Evolutionary conservation across 768 basidiomycete species (phyloP), one percentile per base, ranked within the genome.

Genomic region (Suillus americanus): DNA sequence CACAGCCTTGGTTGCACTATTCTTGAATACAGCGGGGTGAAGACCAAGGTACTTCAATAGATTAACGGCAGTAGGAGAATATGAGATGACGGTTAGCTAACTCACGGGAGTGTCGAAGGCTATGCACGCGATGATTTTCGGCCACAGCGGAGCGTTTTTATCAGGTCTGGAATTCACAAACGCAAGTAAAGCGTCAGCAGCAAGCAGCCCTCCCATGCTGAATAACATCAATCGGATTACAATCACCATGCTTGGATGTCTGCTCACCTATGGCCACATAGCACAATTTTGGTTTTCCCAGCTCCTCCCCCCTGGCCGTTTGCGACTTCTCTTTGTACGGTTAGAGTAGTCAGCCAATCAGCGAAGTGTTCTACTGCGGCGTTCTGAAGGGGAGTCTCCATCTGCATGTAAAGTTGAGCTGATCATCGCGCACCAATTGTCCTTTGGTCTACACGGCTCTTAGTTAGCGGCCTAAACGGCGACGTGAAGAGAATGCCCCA

Each of bases 201-300:
- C 90, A 3, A 98, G 82, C 25, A 97, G 78, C 3, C 95, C 95
- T 25, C 95, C 95, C 95, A 97, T 97, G 72, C 95, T 96, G 69
- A 18, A 51, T 50, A 57, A 64, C n/a, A 33, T 40, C 46, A 40
- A 33, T 65, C 28, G 62, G 14, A 30, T 64, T 46, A 35, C n/a
- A n/a, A 35, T 6, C 8, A 35, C 25, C 41, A 53, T 10, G 43
- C 20, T 35, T 7, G 50, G 35, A 35, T 33, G 14, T 25, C 9
- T 50, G 69, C 81, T 53, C 64, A 88, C 92, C 92, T 94, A 72
- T 97, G 95, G 5, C 95, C 95, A 73, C 95, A 95, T 8, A 97
- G 81, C 4, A 95, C 90, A 57, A 97, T 84, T 73, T 87, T 92
- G 0, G 89, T 89, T 60, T 78, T 80, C 37, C 86, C 85, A 51